Evolutionary conservation across 1,284 basidiomycete species (phyloP).

Genomic region (Mycena citricolor): DNA sequence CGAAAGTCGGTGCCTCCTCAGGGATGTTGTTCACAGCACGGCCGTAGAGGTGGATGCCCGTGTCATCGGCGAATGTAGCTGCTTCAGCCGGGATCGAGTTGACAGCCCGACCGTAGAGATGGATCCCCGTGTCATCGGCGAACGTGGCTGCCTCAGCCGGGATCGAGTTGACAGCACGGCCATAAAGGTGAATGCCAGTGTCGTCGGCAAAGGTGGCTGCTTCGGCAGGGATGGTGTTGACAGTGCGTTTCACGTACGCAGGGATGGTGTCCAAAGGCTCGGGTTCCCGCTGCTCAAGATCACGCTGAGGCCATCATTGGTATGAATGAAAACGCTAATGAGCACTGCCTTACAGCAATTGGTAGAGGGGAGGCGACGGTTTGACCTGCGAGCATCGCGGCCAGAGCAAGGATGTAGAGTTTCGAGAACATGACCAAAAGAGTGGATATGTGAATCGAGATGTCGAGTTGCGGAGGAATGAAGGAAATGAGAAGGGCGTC

Average conservation of each 20-base stretch:
- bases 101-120: conserved; percentile 20
- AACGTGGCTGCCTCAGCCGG: conserved; percentile 28
- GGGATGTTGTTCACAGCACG: conserved; percentile 26
- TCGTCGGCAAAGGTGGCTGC: conserved; percentile 27
- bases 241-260: conserved; percentile 42
- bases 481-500: conserved; percentile 34
- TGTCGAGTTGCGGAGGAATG: conserved; percentile 20
- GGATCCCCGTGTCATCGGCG: conserved; percentile 27
- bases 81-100: conserved; percentile 29
- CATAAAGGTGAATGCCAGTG: conserved; percentile 13
- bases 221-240: conserved; percentile 24
- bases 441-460: conserved; percentile 22
- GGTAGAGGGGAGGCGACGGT: conserved; percentile 47
- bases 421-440: conserved; percentile 25
- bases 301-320: conserved; percentile 8
- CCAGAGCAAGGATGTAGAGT: conserved; percentile 35
- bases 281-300: conserved; percentile 31
- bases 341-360: conserved; percentile 35
- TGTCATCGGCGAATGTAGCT: conserved; percentile 32
- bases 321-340: conserved; percentile 2
- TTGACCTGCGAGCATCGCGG: conserved; percentile 46
- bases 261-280: conserved; percentile 46
- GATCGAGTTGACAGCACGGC: conserved; percentile 24
- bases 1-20: conserved; percentile 26
- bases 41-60: conserved; percentile 29